Evolutionary conservation across 257 asterid species (phyloP), one percentile per base, ranked within the genome.

Genomic region (Solanum corneliomulleri): DNA sequence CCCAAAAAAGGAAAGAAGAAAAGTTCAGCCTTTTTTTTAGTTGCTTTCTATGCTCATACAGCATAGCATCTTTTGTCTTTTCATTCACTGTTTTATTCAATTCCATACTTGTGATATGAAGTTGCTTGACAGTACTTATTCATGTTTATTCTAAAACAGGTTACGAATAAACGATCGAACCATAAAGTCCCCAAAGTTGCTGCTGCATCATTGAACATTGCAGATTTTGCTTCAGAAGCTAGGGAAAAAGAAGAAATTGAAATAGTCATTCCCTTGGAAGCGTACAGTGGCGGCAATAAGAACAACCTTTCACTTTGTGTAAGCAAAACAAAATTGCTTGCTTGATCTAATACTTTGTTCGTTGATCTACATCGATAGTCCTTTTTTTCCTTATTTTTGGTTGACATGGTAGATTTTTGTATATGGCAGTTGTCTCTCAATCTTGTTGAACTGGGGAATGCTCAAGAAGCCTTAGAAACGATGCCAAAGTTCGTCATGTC

Each of bases 151-250:
- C 21, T 78, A 15, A 78, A 78, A 8, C 84, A 78, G 84, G 66
- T 78, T 45, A 78, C 84, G 35, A 44, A 78, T 78, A 78, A 29
- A 45, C 91, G 88, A 88, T 74, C 92, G 82, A 92, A 89, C n/a
- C 88, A 87, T 89, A 92, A 89, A 89, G 85, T 82, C 84, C 88
- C 90, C 27, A 62, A 77, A 37, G 68, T 91, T 35, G 95, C 90
- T 44, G 68, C 92, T 27, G 93, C 94, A 75, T 88, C 92, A 3
- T 86, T 95, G 90, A 92, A 95, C 90, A 93, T 95, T 84, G 93
- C 95, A 33, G 92, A 91, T 35, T 93, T 91, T 52, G 90, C 85
- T n/a, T 91, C 93, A 52, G 80, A 89, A 5, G 87, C 88, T 45
- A 92, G 88, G 49, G 86, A 90, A 72, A 92, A 87, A 66, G 84